phyloP scores from a whole-genome alignment of 257 asterid genomes.

The Solanum paucissectum region DNA sequence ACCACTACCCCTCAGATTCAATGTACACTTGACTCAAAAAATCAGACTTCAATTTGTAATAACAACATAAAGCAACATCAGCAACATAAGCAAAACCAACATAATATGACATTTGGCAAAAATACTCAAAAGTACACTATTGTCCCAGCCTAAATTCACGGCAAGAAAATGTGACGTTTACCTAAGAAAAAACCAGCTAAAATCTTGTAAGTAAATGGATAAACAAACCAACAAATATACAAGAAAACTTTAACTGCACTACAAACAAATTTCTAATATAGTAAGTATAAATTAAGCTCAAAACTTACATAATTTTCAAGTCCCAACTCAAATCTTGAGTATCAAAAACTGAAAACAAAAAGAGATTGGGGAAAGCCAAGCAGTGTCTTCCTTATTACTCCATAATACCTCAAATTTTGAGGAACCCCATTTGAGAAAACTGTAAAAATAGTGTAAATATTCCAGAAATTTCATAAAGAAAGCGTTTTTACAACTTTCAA shows the following conservation, averaged over 20 bases:
- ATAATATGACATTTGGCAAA: background rate
- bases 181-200: background rate
- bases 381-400: background rate
- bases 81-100: background rate
- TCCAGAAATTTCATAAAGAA: background rate
- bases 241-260: background rate
- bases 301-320: background rate
- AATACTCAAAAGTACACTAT: background rate
- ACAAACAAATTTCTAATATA: background rate
- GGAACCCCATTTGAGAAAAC: background rate
- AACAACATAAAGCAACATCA: background rate
- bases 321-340: background rate
- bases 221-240: background rate
- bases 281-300: background rate
- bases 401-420: background rate
- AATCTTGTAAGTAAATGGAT: background rate
- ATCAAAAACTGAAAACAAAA: background rate
- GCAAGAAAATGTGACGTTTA: conserved; percentile 1
- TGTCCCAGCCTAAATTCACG: background rate
- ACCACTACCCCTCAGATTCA: background rate
- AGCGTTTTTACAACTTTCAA: background rate
- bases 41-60: background rate
- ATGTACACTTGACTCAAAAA: background rate
- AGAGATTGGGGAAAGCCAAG: background rate
- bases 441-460: background rate